Evolutionary conservation across 495 filamentous ascomycete species (phyloP), one percentile per base, ranked within the genome.

Genomic region (Neurospora sp.): DNA sequence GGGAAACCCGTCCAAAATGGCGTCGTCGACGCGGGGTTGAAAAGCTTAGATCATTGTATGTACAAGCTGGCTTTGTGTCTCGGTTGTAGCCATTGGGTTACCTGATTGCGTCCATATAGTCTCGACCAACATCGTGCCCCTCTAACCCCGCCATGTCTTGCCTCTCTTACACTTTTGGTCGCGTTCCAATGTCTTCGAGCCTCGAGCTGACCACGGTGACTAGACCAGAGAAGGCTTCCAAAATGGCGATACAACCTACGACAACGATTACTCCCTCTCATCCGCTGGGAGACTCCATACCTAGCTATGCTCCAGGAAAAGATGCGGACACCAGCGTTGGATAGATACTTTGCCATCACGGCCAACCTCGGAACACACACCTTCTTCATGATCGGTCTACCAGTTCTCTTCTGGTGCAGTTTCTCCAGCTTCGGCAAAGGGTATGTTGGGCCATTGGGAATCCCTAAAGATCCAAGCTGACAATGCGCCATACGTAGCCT

Each of bases 321-420:
- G 78, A 82, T 92, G 74, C 89, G 93, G 76, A 91, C 92, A 14
- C 93, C 93, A 2, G 83, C 91, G 4, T 89, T 98, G 71, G 96
- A 99, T 81, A 92, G 93, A 37, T 99, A 97, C 82, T 99, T 99
- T 78, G 94, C 95, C 16, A 91, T 96, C 74, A 97, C 95, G 2
- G 96, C 96, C 75, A 99, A 98, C 82, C 90, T 98, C 48, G 96
- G 96, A 40, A 99, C 96, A 5, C 96, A 99, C 83, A 99, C 96
- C 1, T 98, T 97, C 84, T 99, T 97, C 84, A 99, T 97, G 94
- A 86, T 96, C 70, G 89, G 92, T 69, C 82, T 99, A 73, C 96
- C 96, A 4, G 91, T 98, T 70, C 86, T 98, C 71, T 98, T 98
- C 83, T 99, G 96, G 96, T 95, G 93, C 78, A 95, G 96, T 38